Conservation (phyloP, 75 land plant species). For the Sequoia sempervirens region DNA sequence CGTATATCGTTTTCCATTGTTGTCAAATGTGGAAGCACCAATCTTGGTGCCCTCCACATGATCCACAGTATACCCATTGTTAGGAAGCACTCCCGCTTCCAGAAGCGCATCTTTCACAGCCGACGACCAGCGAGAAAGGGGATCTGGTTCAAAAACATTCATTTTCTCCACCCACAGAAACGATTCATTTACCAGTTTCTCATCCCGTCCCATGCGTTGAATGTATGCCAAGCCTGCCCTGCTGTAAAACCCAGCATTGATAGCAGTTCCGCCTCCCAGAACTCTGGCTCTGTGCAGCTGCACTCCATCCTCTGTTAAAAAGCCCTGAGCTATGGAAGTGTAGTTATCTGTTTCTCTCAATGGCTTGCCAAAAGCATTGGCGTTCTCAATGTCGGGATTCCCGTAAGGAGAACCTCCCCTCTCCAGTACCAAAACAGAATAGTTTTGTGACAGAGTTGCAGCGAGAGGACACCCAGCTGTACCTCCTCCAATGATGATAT, state of each 20-base stretch:
- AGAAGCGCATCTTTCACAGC: conserved; percentile 62
- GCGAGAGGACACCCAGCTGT: conserved; percentile 84
- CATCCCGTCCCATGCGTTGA: conserved; percentile 51
- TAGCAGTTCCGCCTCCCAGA: conserved; percentile 75
- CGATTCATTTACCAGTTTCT: conserved; percentile 46
- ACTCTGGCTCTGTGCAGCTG: conserved; percentile 72
- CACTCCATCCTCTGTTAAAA: conserved; percentile 78
- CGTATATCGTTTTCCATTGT: conserved; percentile 51
- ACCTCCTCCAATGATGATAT: conserved; percentile 78
- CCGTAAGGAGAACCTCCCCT: conserved; percentile 63
- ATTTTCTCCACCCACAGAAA: no score
- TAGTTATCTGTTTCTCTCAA: conserved; percentile 19
- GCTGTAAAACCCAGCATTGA: conserved; percentile 87
- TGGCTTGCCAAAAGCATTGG: conserved; percentile 43
- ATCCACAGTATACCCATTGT: conserved; percentile 67
- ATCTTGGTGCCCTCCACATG: conserved; percentile 76
- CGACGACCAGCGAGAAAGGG: conserved; percentile 46
- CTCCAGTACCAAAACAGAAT: conserved; percentile 62
- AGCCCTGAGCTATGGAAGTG: conserved; percentile 65
- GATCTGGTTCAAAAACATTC: conserved; percentile 46
- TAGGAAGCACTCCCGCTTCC: conserved; percentile 63
- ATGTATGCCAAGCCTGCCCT: conserved; percentile 56
- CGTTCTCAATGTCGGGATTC: conserved; percentile 42
- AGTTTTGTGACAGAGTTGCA: conserved; percentile 49
- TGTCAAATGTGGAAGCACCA: conserved; percentile 77